A percentile compares a stretch with the other conserved stretches of the same genome.
These are phyloP conservation scores for Garcia nutans DNA, from an alignment of 345 rosid genomes.

Conservation along the genomic window DNA sequence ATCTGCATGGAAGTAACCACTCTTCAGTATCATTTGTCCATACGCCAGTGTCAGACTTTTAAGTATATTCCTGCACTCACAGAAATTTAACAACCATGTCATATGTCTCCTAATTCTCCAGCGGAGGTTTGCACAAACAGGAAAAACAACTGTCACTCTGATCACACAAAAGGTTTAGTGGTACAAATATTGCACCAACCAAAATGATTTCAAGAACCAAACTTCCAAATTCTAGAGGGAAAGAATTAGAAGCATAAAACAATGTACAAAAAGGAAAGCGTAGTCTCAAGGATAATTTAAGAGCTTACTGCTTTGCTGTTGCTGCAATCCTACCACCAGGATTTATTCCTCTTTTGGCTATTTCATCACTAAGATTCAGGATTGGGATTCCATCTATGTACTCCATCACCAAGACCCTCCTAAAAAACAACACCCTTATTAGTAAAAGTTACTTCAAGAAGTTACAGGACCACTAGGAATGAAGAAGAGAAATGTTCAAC, in stretches of 20 bases:
- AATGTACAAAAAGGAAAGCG: slow-evolving; percentile 22
- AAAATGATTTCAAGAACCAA: not conserved
- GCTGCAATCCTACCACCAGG: slow-evolving; percentile 79
- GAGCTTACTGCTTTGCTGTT: slow-evolving; percentile 91
- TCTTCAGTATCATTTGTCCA: slow-evolving; percentile 95
- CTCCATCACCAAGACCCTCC: slow-evolving; percentile 88
- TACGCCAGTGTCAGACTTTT: slow-evolving; percentile 76
- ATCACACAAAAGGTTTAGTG: not conserved
- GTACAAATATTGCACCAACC: not conserved
- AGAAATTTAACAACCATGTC: slow-evolving; percentile 15
- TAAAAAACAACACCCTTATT: slow-evolving; percentile 22
- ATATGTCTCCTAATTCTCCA: not conserved
- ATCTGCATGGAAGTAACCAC: slow-evolving; percentile 97
- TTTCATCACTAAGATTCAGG: slow-evolving; percentile 82
- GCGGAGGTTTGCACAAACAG: not conserved
- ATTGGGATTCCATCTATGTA: slow-evolving; percentile 90
- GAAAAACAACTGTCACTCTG: not conserved
- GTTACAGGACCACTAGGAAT: slow-evolving; percentile 15
- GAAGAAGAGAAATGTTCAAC: not conserved
- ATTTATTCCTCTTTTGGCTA: slow-evolving; percentile 86
- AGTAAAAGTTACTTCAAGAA: slow-evolving; percentile 1
- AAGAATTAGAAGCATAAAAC: not conserved
- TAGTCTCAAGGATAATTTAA: slow-evolving; percentile 44
- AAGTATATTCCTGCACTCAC: slow-evolving; percentile 67
- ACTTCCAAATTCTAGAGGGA: not conserved